These are phyloP conservation scores for Geosmithia putterillii DNA, from an alignment of 2,329 filamentous ascomycete genomes.

Conservation along the genomic window DNA sequence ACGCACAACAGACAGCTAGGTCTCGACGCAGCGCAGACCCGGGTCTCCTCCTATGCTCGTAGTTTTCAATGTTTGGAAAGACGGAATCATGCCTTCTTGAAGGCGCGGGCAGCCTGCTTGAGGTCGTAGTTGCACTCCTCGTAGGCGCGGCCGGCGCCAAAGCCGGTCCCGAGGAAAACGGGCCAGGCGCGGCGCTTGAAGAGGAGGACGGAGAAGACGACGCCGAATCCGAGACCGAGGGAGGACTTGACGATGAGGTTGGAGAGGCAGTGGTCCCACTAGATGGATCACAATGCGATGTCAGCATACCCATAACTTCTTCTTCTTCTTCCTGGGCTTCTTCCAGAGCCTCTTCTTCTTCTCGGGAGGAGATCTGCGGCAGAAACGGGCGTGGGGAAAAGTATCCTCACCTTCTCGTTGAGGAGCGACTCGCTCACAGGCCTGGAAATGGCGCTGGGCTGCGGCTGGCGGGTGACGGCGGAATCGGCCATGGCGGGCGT, in stretches of 20 bases:
- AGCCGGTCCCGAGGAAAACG: conserved; percentile 86
- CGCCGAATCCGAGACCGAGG: conserved; percentile 90
- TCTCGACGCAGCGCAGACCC: background rate
- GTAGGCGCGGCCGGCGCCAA: conserved; percentile 92
- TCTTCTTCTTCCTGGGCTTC: too few relatives aligned
- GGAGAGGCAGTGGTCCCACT: conserved; percentile 99
- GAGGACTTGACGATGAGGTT: conserved; percentile 94
- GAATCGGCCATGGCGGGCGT: conserved; percentile 39
- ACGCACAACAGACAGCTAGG: background rate
- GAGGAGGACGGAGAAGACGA: conserved; percentile 95
- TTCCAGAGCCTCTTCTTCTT: too few relatives aligned
- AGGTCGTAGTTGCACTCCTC: conserved; percentile 90
- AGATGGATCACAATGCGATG: conserved; percentile 1
- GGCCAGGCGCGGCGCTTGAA: conserved; percentile 99
- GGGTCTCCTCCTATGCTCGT: background rate
- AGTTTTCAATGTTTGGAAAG: background rate
- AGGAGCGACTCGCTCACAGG: conserved; percentile 95
- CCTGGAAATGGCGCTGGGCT: conserved; percentile 56
- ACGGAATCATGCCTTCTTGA: conserved; percentile 26
- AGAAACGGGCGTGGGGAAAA: too few relatives aligned
- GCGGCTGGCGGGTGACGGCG: conserved; percentile 31
- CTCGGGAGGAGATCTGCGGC: background rate
- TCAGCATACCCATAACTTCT: too few relatives aligned
- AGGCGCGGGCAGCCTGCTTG: conserved; percentile 46
- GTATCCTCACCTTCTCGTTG: conserved; percentile 80